These are phyloP conservation scores for Chenopodium formosanum DNA, from an alignment of 148 eudicot genomes.

Conservation along the genomic window DNA sequence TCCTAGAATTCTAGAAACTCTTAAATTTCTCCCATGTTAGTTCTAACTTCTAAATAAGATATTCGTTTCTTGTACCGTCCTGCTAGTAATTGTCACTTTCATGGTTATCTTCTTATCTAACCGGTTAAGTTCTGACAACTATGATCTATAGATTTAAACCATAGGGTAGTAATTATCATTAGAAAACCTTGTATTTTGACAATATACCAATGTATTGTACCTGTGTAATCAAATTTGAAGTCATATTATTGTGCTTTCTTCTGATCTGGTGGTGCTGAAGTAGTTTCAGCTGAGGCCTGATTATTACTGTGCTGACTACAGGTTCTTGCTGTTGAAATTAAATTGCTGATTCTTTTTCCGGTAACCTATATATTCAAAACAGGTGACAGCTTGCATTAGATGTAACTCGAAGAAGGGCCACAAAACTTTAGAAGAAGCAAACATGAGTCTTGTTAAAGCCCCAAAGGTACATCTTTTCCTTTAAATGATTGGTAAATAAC, in stretches of 20 bases:
- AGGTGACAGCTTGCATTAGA: slow-evolving; percentile 91
- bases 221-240: neutral
- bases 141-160: neutral
- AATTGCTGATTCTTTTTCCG: neutral
- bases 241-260: neutral
- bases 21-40: neutral
- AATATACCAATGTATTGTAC: neutral
- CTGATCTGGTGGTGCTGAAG: neutral
- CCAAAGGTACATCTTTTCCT: slow-evolving; percentile 61
- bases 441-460: slow-evolving; percentile 60
- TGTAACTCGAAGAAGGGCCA: slow-evolving; percentile 94
- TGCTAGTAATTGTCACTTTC: neutral
- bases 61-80: neutral
- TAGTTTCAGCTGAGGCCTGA: neutral
- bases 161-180: neutral
- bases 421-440: slow-evolving; percentile 80
- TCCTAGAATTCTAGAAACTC: neutral
- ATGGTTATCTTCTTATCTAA: neutral
- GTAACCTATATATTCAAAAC: neutral
- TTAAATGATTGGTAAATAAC: neutral
- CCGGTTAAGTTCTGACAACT: neutral
- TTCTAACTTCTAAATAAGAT: neutral
- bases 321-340: neutral
- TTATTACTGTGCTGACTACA: neutral
- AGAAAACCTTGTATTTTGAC: neutral